These are phyloP conservation scores for Linnemannia exigua DNA, from an alignment of 192 early-diverging fungal genomes.

Conservation along the genomic window DNA sequence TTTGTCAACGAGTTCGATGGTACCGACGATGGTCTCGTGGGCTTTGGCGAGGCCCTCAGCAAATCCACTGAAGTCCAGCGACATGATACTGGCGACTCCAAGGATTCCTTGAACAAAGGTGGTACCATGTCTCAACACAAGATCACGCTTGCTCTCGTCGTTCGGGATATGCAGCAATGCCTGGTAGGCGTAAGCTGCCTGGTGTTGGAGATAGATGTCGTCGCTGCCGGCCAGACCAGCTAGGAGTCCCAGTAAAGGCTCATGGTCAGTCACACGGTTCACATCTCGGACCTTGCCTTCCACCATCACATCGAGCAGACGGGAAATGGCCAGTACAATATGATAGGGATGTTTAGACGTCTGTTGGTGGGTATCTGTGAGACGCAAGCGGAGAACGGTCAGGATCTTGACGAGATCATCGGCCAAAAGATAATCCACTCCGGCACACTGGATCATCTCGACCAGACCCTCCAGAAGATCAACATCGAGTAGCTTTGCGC, in stretches of 20 bases:
- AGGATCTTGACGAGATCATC: slow-evolving; percentile 15
- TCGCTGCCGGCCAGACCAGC: neutral
- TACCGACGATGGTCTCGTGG: neutral
- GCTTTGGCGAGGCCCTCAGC: neutral
- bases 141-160: neutral
- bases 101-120: slow-evolving; percentile 3
- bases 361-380: slow-evolving; percentile 1
- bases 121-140: neutral
- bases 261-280: neutral
- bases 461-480: neutral
- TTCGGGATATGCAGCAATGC: slow-evolving; percentile 3
- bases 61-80: neutral
- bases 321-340: slow-evolving; percentile 6
- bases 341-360: neutral
- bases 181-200: slow-evolving; percentile 14
- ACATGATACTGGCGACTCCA: neutral
- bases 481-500: neutral
- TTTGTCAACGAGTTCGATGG: slow-evolving; percentile 1
- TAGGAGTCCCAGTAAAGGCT: neutral
- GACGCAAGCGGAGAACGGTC: neutral
- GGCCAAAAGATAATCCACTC: neutral
- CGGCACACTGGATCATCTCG: slow-evolving; percentile 7
- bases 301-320: slow-evolving; percentile 8
- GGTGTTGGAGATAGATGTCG: neutral
- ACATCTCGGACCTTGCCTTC: slow-evolving; percentile 1